Evolutionary conservation across 129 eudicot genomes (phyloP).

Genomic region (carrot (Daucus carota)): DNA sequence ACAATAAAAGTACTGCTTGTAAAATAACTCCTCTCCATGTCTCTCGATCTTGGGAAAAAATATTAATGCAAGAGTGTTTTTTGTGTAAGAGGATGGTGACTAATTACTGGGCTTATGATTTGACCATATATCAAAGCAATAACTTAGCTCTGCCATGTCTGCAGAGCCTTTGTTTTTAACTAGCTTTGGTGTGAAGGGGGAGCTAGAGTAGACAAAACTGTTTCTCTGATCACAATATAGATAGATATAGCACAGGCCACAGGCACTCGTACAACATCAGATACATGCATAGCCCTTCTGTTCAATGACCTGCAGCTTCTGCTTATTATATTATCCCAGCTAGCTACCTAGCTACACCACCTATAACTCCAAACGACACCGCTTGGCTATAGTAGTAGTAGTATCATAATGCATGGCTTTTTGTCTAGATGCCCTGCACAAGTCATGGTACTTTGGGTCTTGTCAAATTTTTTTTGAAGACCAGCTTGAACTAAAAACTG

Average conservation of each 20-base stretch:
- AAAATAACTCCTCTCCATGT: constrained; percentile 2
- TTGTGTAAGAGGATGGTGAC: constrained; percentile 3
- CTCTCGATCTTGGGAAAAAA: not conserved
- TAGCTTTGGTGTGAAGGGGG: constrained; percentile 20
- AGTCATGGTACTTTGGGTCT: not conserved
- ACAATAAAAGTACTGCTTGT: not conserved
- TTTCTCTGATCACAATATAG: constrained; percentile 18
- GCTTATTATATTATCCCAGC: not conserved
- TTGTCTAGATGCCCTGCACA: constrained; percentile 11
- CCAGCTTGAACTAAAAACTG: not conserved
- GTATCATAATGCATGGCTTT: not conserved
- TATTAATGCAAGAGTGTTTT: not conserved
- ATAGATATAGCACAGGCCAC: constrained; percentile 5
- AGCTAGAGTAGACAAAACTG: constrained; percentile 23
- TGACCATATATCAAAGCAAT: constrained; percentile 10
- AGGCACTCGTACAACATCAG: constrained; percentile 4
- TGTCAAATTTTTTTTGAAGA: not conserved
- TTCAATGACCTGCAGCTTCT: constrained; percentile 1
- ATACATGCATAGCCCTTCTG: constrained; percentile 2
- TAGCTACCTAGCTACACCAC: not conserved
- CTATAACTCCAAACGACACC: constrained; percentile 23
- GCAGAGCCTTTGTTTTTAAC: constrained; percentile 1
- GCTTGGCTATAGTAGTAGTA: constrained; percentile 11
- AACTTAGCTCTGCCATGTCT: constrained; percentile 4
- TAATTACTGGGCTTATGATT: constrained; percentile 14